Conservation (phyloP, 768 basidiomycete genomes). For the Steccherinum ochraceum region DNA sequence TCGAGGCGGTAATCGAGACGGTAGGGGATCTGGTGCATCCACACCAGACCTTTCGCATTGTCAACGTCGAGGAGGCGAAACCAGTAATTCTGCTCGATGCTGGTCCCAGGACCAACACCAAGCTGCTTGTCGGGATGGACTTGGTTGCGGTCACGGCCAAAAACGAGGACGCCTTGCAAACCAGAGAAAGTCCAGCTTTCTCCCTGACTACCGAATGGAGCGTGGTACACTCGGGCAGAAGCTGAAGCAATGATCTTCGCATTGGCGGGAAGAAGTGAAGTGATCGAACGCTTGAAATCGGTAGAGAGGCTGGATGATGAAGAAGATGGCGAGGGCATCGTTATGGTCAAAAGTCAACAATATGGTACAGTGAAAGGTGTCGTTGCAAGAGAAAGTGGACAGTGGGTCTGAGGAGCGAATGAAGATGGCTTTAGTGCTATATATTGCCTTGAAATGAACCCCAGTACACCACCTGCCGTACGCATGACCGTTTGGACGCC, state of each 20-base stretch:
- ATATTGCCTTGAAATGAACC: neutral
- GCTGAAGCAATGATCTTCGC: constrained; percentile 44
- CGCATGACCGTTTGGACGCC: neutral
- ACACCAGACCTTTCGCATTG: constrained; percentile 48
- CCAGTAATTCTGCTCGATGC: constrained; percentile 41
- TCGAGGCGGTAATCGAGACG: constrained; percentile 72
- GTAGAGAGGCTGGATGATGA: constrained; percentile 5
- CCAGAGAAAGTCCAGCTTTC: constrained; percentile 56
- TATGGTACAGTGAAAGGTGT: neutral
- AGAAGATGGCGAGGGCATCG: constrained; percentile 10
- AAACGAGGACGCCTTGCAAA: constrained; percentile 53
- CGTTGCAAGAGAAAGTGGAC: neutral
- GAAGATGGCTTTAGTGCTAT: neutral
- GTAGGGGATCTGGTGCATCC: constrained; percentile 60
- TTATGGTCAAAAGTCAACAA: neutral
- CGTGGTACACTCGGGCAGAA: constrained; percentile 55
- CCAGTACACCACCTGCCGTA: neutral
- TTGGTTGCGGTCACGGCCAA: constrained; percentile 28
- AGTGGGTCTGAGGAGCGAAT: neutral
- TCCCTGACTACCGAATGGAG: constrained; percentile 39
- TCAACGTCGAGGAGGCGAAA: constrained; percentile 57
- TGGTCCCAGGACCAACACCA: constrained; percentile 11
- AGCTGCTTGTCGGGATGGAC: constrained; percentile 16
- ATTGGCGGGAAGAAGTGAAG: constrained; percentile 18
- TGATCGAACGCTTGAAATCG: neutral